These are phyloP conservation scores for Funneliformis caledonium DNA, from an alignment of 371 early-diverging fungal species.

Conservation along the genomic window DNA sequence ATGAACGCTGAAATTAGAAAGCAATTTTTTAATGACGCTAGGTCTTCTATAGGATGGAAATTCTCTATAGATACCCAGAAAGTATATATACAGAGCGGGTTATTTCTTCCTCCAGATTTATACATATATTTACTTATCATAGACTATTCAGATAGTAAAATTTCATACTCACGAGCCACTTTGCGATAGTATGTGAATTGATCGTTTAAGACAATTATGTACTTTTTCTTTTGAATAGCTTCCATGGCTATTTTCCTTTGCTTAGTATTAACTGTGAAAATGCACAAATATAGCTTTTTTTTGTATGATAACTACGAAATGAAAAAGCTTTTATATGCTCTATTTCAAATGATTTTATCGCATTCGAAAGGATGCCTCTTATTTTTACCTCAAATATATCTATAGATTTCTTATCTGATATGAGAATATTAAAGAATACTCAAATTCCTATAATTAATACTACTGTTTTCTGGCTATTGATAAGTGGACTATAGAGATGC, in stretches of 20 bases:
- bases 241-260: slow-evolving; percentile 29
- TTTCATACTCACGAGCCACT: slow-evolving; percentile 32
- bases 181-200: slow-evolving; percentile 21
- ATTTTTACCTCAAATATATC: background rate
- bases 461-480: slow-evolving; percentile 24
- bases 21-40: background rate
- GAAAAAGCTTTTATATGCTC: background rate
- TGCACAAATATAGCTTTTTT: background rate
- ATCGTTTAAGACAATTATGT: slow-evolving; percentile 10
- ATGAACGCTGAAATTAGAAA: slow-evolving; percentile 18
- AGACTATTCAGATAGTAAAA: background rate
- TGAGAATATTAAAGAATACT: slow-evolving; percentile 32
- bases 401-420: background rate
- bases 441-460: slow-evolving; percentile 6
- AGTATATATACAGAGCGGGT: no score
- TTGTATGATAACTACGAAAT: no score
- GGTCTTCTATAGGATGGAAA: slow-evolving; percentile 14
- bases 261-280: slow-evolving; percentile 18
- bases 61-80: background rate
- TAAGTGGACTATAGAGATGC: slow-evolving; percentile 16
- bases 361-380: background rate
- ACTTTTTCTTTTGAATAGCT: slow-evolving; percentile 9
- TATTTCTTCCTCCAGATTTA: no score
- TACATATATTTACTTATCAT: no score
- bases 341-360: background rate